Conservation (phyloP, 768 basidiomycete species). For the Boletales sp. region DNA sequence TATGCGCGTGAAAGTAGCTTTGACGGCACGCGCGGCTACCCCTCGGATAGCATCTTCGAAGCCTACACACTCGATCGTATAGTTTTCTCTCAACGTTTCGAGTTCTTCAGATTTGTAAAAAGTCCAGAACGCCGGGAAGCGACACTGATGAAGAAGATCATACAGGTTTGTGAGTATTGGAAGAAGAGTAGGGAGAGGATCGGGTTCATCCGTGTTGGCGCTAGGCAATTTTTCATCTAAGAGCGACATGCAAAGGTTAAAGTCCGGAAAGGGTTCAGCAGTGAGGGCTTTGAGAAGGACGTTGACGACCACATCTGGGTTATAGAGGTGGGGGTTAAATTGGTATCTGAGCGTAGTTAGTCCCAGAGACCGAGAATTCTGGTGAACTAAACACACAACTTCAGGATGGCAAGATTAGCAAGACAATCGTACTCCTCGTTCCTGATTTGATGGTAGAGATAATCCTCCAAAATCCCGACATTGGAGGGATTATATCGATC, state of each 20-base stretch:
- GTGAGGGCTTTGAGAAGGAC: slow-evolving; percentile 91
- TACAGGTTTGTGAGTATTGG: slow-evolving; percentile 66
- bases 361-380: not conserved
- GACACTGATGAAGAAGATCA: slow-evolving; percentile 74
- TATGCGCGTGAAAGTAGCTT: slow-evolving; percentile 75
- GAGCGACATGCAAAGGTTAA: slow-evolving; percentile 92
- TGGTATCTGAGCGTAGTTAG: slow-evolving; percentile 64
- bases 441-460: slow-evolving; percentile 91
- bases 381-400: slow-evolving; percentile 54
- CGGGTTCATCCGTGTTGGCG: slow-evolving; percentile 67
- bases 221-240: slow-evolving; percentile 67
- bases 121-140: slow-evolving; percentile 85
- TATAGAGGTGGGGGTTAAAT: slow-evolving; percentile 91
- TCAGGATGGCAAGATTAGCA: slow-evolving; percentile 92
- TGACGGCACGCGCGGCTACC: slow-evolving; percentile 74
- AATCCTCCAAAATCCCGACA: slow-evolving; percentile 90
- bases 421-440: slow-evolving; percentile 91
- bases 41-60: slow-evolving; percentile 82
- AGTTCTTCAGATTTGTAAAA: slow-evolving; percentile 67
- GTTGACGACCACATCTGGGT: slow-evolving; percentile 90
- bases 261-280: slow-evolving; percentile 84
- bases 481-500: slow-evolving; percentile 98
- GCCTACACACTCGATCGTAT: slow-evolving; percentile 77
- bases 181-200: slow-evolving; percentile 71
- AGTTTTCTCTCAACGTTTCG: slow-evolving; percentile 76